Percentiles rank a stretch among this genome's conserved stretches.
Evolutionary conservation across 1,284 basidiomycete species (phyloP).

Genomic region (Rhodotorula sp.): DNA sequence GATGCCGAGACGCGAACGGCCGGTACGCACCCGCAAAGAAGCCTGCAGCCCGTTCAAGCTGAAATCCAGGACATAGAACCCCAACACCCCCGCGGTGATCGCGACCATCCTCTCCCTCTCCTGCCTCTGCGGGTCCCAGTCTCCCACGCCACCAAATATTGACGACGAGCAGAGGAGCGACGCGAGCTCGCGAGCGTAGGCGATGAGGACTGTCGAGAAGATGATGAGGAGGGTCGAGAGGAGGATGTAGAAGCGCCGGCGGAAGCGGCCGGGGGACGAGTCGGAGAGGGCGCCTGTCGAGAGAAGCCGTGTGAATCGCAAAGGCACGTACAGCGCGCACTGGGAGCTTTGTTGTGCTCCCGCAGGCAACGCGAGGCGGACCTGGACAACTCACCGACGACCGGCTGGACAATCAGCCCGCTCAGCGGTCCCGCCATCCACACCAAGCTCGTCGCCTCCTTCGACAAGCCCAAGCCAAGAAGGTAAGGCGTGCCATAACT

Average conservation of each 20-base stretch:
- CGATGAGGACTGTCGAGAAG: slow-evolving; percentile 75
- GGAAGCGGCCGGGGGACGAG: slow-evolving; percentile 14
- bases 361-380: background rate
- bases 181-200: slow-evolving; percentile 78
- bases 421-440: slow-evolving; percentile 95
- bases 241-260: slow-evolving; percentile 31
- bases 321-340: background rate
- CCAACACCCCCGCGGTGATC: slow-evolving; percentile 80
- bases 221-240: slow-evolving; percentile 45
- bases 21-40: slow-evolving; percentile 23
- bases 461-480: slow-evolving; percentile 80
- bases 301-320: too few species aligned
- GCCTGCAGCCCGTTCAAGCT: slow-evolving; percentile 66
- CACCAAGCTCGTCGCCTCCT: slow-evolving; percentile 80
- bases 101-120: slow-evolving; percentile 63
- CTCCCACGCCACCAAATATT: slow-evolving; percentile 64
- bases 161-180: slow-evolving; percentile 65
- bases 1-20: background rate
- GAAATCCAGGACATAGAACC: slow-evolving; percentile 93
- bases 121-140: slow-evolving; percentile 80
- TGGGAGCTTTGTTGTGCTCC: background rate
- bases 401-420: slow-evolving; percentile 88
- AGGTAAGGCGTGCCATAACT: slow-evolving; percentile 69
- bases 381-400: slow-evolving; percentile 71
- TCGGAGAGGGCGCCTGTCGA: slow-evolving; percentile 38